These are phyloP conservation scores for Boletus rufocinnamomeus DNA, from an alignment of 768 basidiomycete species.

Conservation along the genomic window DNA sequence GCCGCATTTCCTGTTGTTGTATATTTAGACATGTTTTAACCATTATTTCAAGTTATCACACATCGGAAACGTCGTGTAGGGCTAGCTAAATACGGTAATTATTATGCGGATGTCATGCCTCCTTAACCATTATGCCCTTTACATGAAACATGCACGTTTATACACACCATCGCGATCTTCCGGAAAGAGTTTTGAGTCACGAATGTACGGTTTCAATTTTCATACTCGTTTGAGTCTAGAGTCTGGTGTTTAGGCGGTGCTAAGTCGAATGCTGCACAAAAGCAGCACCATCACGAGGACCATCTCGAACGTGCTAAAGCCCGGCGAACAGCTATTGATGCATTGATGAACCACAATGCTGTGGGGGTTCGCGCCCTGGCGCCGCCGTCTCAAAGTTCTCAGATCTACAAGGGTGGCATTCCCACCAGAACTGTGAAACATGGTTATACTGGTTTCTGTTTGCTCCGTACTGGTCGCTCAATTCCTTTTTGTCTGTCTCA, in stretches of 20 bases:
- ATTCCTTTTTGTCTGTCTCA: background rate
- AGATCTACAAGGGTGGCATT: too few species aligned
- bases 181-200: background rate
- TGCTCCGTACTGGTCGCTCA: background rate
- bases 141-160: background rate
- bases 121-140: background rate
- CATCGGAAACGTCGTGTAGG: background rate
- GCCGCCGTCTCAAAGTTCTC: too few species aligned
- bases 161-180: background rate
- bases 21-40: constrained; percentile 7
- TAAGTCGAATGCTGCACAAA: too few species aligned
- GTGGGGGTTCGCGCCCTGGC: background rate
- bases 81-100: background rate
- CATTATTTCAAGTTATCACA: constrained; percentile 7
- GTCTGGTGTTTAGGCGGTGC: too few species aligned
- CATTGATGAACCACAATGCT: background rate
- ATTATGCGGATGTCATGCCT: background rate
- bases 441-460: background rate
- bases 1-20: constrained; percentile 4
- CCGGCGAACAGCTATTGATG: too few species aligned
- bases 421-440: background rate
- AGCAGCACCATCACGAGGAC: background rate
- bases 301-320: background rate
- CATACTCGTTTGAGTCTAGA: too few species aligned
- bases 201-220: background rate